Evolutionary conservation across 805 yeast species (phyloP).

Genomic region (Novakomyces olei): DNA sequence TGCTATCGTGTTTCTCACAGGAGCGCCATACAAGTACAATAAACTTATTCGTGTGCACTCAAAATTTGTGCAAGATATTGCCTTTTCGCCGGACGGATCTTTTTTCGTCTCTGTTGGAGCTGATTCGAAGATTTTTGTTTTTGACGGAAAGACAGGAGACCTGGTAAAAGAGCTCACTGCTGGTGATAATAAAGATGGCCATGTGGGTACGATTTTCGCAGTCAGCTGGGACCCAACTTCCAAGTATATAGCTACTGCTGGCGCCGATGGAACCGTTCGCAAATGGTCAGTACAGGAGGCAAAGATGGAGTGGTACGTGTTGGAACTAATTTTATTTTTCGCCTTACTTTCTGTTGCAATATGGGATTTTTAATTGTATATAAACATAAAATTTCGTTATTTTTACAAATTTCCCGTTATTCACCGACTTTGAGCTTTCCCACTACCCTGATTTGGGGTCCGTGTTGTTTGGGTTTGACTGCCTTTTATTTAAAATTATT

Average conservation of each 20-base stretch:
- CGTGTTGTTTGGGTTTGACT: too few species aligned
- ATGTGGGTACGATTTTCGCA: slow-evolving; percentile 64
- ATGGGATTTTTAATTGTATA: too few species aligned
- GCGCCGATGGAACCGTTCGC: slow-evolving; percentile 63
- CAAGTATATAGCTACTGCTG: slow-evolving; percentile 43
- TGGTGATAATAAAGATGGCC: slow-evolving; percentile 20
- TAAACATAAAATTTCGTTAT: too few species aligned
- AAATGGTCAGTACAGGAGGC: too few species aligned
- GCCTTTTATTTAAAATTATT: too few species aligned
- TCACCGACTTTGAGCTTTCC: too few species aligned
- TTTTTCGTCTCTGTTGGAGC: slow-evolving; percentile 61
- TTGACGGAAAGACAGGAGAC: slow-evolving; percentile 78
- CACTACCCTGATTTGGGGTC: too few species aligned
- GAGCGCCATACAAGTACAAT: slow-evolving; percentile 84
- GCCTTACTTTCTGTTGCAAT: too few species aligned
- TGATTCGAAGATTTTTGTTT: slow-evolving; percentile 53
- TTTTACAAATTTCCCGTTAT: too few species aligned
- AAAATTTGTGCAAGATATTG: slow-evolving; percentile 60
- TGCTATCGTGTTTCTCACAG: slow-evolving; percentile 60
- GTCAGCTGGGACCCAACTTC: slow-evolving; percentile 45
- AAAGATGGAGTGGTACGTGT: too few species aligned
- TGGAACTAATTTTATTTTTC: too few species aligned
- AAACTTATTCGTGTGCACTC: slow-evolving; percentile 51
- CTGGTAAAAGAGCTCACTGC: slow-evolving; percentile 22
- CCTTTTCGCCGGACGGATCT: slow-evolving; percentile 63